These are phyloP conservation scores for Thermomucor indicae-seudaticae DNA, from an alignment of 371 early-diverging fungal species.

Conservation along the genomic window DNA sequence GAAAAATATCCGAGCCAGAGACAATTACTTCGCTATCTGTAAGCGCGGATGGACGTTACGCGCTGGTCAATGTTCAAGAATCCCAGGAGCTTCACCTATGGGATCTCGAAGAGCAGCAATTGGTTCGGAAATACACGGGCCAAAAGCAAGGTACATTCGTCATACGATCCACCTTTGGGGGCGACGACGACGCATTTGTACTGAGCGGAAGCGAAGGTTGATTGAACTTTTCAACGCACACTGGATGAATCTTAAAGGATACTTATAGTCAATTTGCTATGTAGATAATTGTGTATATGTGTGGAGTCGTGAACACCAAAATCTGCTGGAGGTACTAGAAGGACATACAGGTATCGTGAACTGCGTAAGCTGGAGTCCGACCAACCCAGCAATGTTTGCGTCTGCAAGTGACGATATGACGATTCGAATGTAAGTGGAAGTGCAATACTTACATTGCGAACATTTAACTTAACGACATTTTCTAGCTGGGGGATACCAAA, in stretches of 20 bases:
- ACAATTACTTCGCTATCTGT: slow-evolving; percentile 75
- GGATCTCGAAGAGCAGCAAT: slow-evolving; percentile 67
- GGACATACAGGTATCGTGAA: slow-evolving; percentile 89
- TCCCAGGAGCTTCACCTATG: slow-evolving; percentile 80
- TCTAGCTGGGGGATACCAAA: neutral
- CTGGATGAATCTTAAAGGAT: neutral
- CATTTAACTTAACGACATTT: neutral
- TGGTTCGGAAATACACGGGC: slow-evolving; percentile 76
- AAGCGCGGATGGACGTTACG: slow-evolving; percentile 67
- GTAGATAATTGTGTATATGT: slow-evolving; percentile 79
- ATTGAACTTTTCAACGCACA: neutral
- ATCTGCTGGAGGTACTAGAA: slow-evolving; percentile 67
- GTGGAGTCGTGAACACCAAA: slow-evolving; percentile 85
- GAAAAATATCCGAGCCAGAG: slow-evolving; percentile 63
- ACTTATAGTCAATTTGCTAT: neutral
- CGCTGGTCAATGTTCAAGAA: slow-evolving; percentile 66
- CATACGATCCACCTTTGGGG: slow-evolving; percentile 92
- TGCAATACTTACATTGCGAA: neutral
- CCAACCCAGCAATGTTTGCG: slow-evolving; percentile 69
- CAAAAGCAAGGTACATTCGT: slow-evolving; percentile 85
- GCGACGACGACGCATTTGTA: slow-evolving; percentile 76
- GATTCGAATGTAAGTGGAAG: slow-evolving; percentile 76
- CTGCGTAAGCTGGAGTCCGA: slow-evolving; percentile 80
- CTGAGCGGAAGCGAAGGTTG: slow-evolving; percentile 89
- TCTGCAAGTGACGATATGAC: slow-evolving; percentile 93